A percentile compares a stretch with the other conserved stretches of the same genome.
Conservation (phyloP, 1,139 yeast species). For the Meyerozyma athensensis region DNA sequence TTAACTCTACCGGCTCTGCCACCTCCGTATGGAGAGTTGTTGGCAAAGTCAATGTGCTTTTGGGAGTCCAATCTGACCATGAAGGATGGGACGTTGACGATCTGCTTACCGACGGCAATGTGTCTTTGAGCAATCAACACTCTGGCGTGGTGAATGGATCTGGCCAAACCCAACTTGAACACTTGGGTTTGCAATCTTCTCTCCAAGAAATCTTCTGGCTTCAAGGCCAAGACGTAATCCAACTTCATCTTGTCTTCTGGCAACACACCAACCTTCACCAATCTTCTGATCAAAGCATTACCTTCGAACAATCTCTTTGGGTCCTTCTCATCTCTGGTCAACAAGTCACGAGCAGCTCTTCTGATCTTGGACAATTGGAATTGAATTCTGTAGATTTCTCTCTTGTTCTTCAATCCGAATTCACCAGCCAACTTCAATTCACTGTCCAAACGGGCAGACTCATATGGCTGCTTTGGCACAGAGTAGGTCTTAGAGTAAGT, state of each 20-base stretch:
- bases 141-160: constrained; percentile 99
- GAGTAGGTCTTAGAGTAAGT: constrained; percentile 99
- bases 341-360: constrained; percentile 99
- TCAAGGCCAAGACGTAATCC: constrained; percentile 98
- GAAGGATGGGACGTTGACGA: constrained; percentile 98
- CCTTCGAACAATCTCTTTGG: constrained; percentile 99
- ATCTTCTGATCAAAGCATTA: constrained; percentile 98
- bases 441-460: constrained; percentile 98
- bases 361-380: constrained; percentile 99
- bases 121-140: constrained; percentile 98
- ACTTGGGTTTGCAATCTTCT: constrained; percentile 99
- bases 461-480: constrained; percentile 99
- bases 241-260: constrained; percentile 99
- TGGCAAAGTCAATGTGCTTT: constrained; percentile 99
- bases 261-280: constrained; percentile 97
- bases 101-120: constrained; percentile 99
- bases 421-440: constrained; percentile 99
- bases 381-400: constrained; percentile 98
- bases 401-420: constrained; percentile 99
- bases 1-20: constrained; percentile 99
- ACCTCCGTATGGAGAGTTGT: constrained; percentile 99
- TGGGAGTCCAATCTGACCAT: constrained; percentile 99
- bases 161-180: constrained; percentile 99
- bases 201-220: constrained; percentile 98
- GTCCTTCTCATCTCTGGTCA: constrained; percentile 99